Conservation (phyloP, 2,329 filamentous ascomycete species). For the Chaetomium strumarium region DNA sequence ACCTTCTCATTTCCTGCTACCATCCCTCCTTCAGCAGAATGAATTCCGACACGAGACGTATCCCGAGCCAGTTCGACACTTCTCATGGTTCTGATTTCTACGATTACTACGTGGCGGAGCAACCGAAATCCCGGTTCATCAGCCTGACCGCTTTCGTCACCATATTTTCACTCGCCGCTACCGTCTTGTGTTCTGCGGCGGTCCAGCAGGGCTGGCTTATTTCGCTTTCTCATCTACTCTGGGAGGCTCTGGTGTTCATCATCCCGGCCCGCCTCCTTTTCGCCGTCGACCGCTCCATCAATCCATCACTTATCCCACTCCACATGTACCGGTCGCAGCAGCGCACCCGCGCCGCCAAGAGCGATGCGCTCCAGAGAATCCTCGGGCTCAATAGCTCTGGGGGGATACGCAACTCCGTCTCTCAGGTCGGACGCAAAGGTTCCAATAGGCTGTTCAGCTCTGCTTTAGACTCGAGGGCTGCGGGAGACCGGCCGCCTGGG, state of each 20-base stretch:
- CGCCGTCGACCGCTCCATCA: slow-evolving; percentile 50
- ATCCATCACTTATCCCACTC: slow-evolving; percentile 38
- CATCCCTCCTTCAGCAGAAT: slow-evolving; percentile 29
- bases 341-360: slow-evolving; percentile 52
- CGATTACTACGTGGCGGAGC: slow-evolving; percentile 23
- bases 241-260: slow-evolving; percentile 54
- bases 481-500: slow-evolving; percentile 51
- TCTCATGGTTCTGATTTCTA: slow-evolving; percentile 19
- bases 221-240: slow-evolving; percentile 45
- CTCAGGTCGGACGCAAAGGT: slow-evolving; percentile 52
- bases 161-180: slow-evolving; percentile 30
- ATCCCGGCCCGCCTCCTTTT: slow-evolving; percentile 54
- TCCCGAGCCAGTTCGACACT: slow-evolving; percentile 28
- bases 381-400: slow-evolving; percentile 51
- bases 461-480: slow-evolving; percentile 31
- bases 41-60: slow-evolving; percentile 31
- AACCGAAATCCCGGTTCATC: slow-evolving; percentile 29
- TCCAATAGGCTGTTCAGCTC: slow-evolving; percentile 47
- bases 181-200: slow-evolving; percentile 33
- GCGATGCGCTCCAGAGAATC: slow-evolving; percentile 57
- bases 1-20: not conserved
- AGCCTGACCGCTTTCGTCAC: slow-evolving; percentile 34
- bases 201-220: slow-evolving; percentile 25
- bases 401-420: slow-evolving; percentile 51
- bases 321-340: slow-evolving; percentile 32